Evolutionary conservation across 352 stramenopile species (phyloP).

Genomic region (Thraustochytrium sp.): DNA sequence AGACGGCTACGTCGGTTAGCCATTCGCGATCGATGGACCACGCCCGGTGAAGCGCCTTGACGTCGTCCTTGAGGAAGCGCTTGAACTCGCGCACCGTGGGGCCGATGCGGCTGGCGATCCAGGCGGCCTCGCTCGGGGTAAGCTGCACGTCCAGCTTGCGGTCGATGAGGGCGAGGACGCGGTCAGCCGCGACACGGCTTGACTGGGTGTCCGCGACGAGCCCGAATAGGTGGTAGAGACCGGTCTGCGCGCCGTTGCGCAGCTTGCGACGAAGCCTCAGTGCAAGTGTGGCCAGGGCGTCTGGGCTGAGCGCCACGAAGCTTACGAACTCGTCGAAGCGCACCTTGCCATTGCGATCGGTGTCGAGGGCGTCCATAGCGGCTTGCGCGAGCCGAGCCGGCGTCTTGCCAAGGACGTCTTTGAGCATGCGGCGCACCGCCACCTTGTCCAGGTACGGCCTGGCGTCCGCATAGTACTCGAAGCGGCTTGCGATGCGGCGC

Average conservation of each 20-base stretch:
- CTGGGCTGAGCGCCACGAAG: neutral
- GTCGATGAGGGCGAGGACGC: neutral
- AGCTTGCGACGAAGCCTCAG: conserved; percentile 9
- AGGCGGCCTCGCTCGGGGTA: neutral
- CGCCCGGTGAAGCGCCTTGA: neutral
- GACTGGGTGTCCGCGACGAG: neutral
- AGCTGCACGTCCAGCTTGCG: conserved; percentile 23
- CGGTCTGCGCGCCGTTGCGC: neutral
- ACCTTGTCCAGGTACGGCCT: neutral
- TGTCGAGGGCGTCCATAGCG: neutral
- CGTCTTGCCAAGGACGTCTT: neutral
- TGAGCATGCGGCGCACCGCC: neutral
- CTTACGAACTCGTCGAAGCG: conserved; percentile 43
- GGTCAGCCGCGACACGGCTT: neutral
- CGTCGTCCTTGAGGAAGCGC: neutral
- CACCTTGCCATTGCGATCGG: neutral
- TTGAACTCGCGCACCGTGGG: neutral
- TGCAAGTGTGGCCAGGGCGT: conserved; percentile 13
- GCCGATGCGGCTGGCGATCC: neutral
- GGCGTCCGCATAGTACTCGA: conserved; percentile 5
- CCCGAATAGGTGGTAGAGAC: neutral
- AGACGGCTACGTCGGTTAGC: neutral
- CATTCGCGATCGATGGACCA: neutral
- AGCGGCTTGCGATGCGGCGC: neutral
- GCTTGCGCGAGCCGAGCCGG: neutral